Evolutionary conservation across 108 stramenopile genomes (phyloP).

Genomic region (Nitzschia sp.): DNA sequence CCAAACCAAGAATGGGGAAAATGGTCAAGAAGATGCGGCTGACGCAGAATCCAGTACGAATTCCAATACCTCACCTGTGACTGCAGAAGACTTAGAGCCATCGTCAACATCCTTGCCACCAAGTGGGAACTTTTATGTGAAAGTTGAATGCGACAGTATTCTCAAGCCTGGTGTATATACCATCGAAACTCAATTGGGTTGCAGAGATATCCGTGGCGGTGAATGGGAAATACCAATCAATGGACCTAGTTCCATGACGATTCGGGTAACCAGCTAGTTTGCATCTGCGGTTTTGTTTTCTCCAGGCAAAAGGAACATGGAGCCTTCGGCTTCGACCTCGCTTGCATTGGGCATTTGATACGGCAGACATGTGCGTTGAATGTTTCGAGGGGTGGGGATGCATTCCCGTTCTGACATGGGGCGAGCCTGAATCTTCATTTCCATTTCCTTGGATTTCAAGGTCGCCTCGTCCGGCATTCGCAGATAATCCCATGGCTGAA

Average conservation of each 20-base stretch:
- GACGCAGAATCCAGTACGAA: background rate
- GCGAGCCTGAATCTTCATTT: constrained; percentile 1
- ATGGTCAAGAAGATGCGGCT: constrained; percentile 6
- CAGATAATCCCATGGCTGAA: constrained; percentile 24
- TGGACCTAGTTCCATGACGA: background rate
- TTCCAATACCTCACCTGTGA: background rate
- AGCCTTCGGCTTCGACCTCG: background rate
- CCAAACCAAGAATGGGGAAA: background rate
- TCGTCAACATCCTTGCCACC: constrained; percentile 15
- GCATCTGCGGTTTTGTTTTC: background rate
- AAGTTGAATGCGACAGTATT: constrained; percentile 18
- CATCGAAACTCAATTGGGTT: constrained; percentile 34
- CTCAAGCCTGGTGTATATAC: constrained; percentile 31
- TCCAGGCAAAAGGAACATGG: background rate
- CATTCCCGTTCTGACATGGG: background rate
- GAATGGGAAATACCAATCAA: constrained; percentile 42
- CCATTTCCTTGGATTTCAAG: constrained; percentile 4
- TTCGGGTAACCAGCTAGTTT: constrained; percentile 1
- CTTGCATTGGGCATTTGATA: constrained; percentile 4
- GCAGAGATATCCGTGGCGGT: constrained; percentile 47
- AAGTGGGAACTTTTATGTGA: constrained; percentile 29
- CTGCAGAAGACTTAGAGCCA: background rate
- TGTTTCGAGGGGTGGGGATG: constrained; percentile 8
- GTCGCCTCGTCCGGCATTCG: constrained; percentile 4
- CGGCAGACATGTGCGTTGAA: constrained; percentile 16